These are phyloP conservation scores for Clarireedia homoeocarpa DNA, from an alignment of 2,329 filamentous ascomycete species.

Conservation along the genomic window DNA sequence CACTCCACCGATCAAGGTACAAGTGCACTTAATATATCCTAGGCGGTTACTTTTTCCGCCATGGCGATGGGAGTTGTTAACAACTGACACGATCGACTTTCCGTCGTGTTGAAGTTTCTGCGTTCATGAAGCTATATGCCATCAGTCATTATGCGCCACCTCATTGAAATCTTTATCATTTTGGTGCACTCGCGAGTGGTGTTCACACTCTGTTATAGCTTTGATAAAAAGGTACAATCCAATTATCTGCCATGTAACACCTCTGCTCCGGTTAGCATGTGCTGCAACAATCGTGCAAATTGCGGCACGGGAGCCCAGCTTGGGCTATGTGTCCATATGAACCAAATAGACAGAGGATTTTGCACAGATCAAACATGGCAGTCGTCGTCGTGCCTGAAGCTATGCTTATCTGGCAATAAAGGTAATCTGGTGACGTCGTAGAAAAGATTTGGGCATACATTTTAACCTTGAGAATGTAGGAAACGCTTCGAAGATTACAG, in stretches of 20 bases:
- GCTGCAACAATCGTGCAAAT: conserved; percentile 1
- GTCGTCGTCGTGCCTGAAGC: neutral
- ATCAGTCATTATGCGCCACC: no score
- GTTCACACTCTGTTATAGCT: neutral
- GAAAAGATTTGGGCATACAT: neutral
- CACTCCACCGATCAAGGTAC: no score
- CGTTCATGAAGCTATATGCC: no score
- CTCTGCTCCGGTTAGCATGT: conserved; percentile 3
- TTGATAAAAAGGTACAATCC: neutral
- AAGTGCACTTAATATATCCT: no score
- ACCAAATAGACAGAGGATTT: neutral
- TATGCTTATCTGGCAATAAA: neutral
- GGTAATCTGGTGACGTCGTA: neutral
- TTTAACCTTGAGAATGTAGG: neutral
- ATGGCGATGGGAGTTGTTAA: no score
- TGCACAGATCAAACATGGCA: conserved; percentile 8
- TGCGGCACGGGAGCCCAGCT: neutral
- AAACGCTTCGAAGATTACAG: conserved; percentile 1
- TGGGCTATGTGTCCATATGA: neutral
- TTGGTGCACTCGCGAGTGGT: neutral
- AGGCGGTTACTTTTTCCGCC: no score
- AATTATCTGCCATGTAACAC: conserved; percentile 2
- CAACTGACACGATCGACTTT: no score
- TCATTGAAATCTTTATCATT: no score
- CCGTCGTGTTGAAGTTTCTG: no score